These are phyloP conservation scores for Leptographium procerum DNA, from an alignment of 2,329 filamentous ascomycete species.

Conservation along the genomic window DNA sequence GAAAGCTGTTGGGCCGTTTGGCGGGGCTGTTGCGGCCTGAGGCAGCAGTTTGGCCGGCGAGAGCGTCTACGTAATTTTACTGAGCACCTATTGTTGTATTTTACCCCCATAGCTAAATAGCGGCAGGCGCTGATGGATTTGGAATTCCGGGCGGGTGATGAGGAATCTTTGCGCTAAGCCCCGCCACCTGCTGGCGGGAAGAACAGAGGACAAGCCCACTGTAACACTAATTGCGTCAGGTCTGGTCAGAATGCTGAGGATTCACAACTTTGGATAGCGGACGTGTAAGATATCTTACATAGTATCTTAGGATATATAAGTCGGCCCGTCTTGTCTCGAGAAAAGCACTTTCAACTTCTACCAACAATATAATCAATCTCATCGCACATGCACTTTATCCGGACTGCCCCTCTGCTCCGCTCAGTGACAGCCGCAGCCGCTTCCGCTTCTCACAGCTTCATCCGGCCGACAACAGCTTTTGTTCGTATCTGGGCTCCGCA, in stretches of 20 bases:
- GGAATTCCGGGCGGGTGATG: neutral
- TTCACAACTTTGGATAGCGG: neutral
- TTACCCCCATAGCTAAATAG: too few relatives aligned
- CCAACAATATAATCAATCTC: neutral
- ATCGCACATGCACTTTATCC: neutral
- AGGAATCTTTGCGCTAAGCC: neutral
- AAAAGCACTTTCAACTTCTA: neutral
- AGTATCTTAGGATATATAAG: neutral
- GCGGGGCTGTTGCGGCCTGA: neutral
- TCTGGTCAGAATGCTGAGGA: neutral
- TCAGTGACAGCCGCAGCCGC: neutral
- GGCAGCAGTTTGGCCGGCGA: neutral
- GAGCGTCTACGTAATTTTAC: neutral
- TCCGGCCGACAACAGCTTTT: slow-evolving; percentile 30
- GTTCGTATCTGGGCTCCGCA: slow-evolving; percentile 26
- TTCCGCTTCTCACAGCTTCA: slow-evolving; percentile 19
- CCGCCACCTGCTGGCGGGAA: neutral
- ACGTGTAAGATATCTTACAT: too few relatives aligned
- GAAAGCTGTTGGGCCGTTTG: neutral
- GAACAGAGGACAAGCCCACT: neutral
- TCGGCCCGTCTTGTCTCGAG: neutral
- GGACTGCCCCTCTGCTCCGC: neutral
- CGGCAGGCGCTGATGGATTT: too few relatives aligned
- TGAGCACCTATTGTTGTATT: neutral
- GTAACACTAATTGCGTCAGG: neutral